Base-by-base conservation (phyloP, 2,329 filamentous ascomycete genomes). In the Fusarium dimerum region DNA sequence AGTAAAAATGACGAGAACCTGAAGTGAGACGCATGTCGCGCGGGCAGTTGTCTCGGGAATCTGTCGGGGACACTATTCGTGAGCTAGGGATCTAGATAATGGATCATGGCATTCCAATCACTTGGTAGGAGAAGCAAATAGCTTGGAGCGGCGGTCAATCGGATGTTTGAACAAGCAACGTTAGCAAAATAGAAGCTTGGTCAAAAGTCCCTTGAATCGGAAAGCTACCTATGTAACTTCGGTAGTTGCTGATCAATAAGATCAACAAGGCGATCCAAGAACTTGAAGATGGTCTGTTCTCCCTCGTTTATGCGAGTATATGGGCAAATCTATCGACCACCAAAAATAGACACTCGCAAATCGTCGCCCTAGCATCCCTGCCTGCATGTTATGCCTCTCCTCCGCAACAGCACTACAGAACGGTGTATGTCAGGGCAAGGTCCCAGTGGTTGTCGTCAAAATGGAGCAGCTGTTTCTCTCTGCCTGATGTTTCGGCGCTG, bases 291-390 rank as follows among this genome's bases (percentile, higher is more conserved):
- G 46, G 47, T 51, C 48, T 49, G 57, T 57, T 51, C 32, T 52
- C 38, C 36, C 52, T 63, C 57, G 54, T 61, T 61, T 61, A 57
- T 63, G 60, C 47, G 46, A 51, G 43, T 18, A 45, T 39, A 51
- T 61, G 60, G 60, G 43, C 40, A 54, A n/a, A 41, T 43, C 29
- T 48, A 60, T 60, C 48, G 4, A 26, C 45, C 52, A 26, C 45
- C 52, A 41, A 47, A 40, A 34, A 52, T 43, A 44, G 50, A 41
- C 38, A 42, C 34, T n/a, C 16, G 42, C 41, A 51, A 9, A 36
- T 36, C 13, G 32, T 12, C 10, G 13, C 13, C 32, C 32, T 36
- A 6, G 32, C 7, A 26, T 26, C 20, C 20, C 20, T 26, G 7
- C 20, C 20, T 26, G 5, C 7, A 26, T 26, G 20, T 26, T 26